These are phyloP conservation scores for Pythium chondricola DNA, from an alignment of 352 stramenopile species.

Conservation along the genomic window DNA sequence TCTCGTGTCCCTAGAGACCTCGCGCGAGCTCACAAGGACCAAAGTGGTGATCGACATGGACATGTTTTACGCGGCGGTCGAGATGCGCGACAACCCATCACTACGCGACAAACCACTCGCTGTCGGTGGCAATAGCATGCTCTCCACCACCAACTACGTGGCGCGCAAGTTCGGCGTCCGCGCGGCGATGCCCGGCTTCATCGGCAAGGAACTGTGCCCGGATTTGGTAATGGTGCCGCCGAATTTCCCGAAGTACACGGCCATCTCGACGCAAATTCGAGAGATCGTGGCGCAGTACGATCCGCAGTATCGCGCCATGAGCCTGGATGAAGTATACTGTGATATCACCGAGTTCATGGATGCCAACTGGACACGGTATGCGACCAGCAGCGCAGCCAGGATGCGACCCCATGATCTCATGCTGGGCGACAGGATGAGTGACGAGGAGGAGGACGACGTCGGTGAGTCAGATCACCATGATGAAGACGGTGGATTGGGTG, in stretches of 20 bases:
- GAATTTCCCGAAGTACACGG: slow-evolving; percentile 90
- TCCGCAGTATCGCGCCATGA: slow-evolving; percentile 86
- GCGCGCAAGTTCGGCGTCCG: slow-evolving; percentile 93
- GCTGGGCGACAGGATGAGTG: slow-evolving; percentile 3
- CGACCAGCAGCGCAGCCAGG: background rate
- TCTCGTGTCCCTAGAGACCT: slow-evolving; percentile 47
- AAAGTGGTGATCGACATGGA: slow-evolving; percentile 96
- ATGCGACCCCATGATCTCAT: slow-evolving; percentile 1
- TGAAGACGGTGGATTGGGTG: slow-evolving; percentile 1
- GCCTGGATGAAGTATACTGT: slow-evolving; percentile 93
- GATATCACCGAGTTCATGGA: slow-evolving; percentile 90
- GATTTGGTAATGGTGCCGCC: slow-evolving; percentile 89
- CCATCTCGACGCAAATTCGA: slow-evolving; percentile 67
- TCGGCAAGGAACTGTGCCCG: slow-evolving; percentile 92
- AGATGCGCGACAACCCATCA: slow-evolving; percentile 90
- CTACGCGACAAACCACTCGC: slow-evolving; percentile 87
- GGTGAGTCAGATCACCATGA: slow-evolving; percentile 10
- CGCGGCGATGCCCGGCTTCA: slow-evolving; percentile 95
- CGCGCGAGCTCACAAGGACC: slow-evolving; percentile 52
- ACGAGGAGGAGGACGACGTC: slow-evolving; percentile 2
- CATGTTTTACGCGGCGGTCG: slow-evolving; percentile 96
- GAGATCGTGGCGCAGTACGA: slow-evolving; percentile 92
- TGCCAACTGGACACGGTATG: slow-evolving; percentile 46
- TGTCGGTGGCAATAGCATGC: slow-evolving; percentile 92
- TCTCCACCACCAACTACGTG: slow-evolving; percentile 95